Conservation (phyloP, 371 early-diverging fungal species). For the Phascolomyces articulosus region DNA sequence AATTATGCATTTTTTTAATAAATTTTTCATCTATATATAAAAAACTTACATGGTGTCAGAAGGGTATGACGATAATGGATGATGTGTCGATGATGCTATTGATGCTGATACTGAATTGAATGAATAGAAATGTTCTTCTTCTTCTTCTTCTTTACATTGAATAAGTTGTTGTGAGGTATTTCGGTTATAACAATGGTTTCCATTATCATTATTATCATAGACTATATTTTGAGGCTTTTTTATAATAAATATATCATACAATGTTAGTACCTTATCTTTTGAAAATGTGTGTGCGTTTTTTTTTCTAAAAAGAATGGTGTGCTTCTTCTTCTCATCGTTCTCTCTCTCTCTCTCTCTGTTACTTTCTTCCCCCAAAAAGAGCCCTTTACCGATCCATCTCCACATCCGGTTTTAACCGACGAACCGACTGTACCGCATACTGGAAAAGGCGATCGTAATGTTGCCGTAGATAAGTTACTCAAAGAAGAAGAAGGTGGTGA, state of each 20-base stretch:
- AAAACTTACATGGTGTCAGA: not conserved
- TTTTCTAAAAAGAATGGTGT: too few relatives aligned
- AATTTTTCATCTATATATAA: too few relatives aligned
- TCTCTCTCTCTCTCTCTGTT: not conserved
- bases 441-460: not conserved
- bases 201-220: too few relatives aligned
- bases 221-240: too few relatives aligned
- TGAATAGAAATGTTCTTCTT: not conserved
- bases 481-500: not conserved
- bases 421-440: not conserved
- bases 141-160: not conserved
- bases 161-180: not conserved
- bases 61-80: not conserved
- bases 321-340: not conserved
- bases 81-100: not conserved
- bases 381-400: not conserved
- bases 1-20: too few relatives aligned
- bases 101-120: not conserved
- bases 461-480: not conserved
- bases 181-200: not conserved
- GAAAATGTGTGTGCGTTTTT: too few relatives aligned
- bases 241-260: too few relatives aligned
- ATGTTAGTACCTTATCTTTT: too few relatives aligned
- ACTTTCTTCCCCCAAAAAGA: not conserved
- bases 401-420: constrained; percentile 1